Evolutionary conservation across 495 filamentous ascomycete genomes (phyloP), one percentile per base, ranked within the genome.

Genomic region (Aspergillus sclerotioniger): DNA sequence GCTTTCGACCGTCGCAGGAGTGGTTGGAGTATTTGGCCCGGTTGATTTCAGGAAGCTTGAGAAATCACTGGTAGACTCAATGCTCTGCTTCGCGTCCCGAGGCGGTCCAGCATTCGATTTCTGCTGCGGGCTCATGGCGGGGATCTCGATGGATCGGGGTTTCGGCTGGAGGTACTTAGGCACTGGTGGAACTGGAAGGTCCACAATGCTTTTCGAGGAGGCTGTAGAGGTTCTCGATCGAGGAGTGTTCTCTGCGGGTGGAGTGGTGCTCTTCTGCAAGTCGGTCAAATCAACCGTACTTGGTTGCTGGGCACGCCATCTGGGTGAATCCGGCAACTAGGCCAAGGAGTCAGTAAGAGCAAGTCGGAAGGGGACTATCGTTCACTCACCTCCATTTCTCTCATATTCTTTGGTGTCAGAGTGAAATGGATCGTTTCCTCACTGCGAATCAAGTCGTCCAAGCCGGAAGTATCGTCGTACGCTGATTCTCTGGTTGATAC

Each of bases 381-480:
- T 29, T 35, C 12, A 59, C 85, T 76, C 76, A 90, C 89, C 66
- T 92, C 88, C 61, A 92, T 89, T 58, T 93, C 87, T 51, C 93
- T 86, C 81, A 97, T 89, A 58, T 80, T 90, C 66, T 90, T 87
- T 1, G 94, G 93, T 1, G 94, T 98, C 31, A 97, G 80, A 2
- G 94, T 97, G 68, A 88, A 97, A 70, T 93, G 92, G 46, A 98
- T 87, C 2, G 94, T 97, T 67, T 96, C 87, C 55, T 91, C 85
- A 70, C 91, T 92, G 37, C 89, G 86, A 57, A 98, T 94, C 35
- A 97, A 79, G 61, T 92, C 83, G 64, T 98, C 94, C 70, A 98
- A 92, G 48, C 78, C 76, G 17, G 75, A 74, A 51, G 73, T 78
- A 53, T 80, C 81, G 35, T 81, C 80, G 41, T 76, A 78, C 21